Percentiles rank a stretch among this genome's conserved stretches.
Evolutionary conservation across 2,329 filamentous ascomycete genomes (phyloP).

Genomic region (Cytospora schulzeri): DNA sequence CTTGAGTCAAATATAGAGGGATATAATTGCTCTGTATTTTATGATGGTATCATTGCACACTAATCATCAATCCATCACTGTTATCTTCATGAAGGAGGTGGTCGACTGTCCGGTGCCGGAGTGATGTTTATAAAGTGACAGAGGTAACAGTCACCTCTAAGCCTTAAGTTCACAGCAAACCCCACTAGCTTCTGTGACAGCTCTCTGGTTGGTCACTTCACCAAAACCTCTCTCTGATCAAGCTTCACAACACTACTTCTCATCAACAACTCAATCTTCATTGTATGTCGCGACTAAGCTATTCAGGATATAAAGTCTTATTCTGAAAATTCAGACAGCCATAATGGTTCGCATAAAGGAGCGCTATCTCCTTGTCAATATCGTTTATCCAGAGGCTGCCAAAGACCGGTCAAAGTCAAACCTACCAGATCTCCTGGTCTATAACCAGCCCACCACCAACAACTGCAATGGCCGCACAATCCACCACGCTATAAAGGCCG

Average conservation of each 20-base stretch:
- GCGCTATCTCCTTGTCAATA: constrained; percentile 91
- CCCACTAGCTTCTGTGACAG: constrained; percentile 8
- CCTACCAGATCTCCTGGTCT: constrained; percentile 65
- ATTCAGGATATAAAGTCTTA: not conserved
- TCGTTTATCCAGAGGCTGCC: constrained; percentile 74
- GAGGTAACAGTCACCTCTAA: not conserved
- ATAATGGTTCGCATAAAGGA: constrained; percentile 95
- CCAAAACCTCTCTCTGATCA: constrained; percentile 11
- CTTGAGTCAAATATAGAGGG: too few species aligned
- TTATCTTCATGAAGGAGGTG: not conserved
- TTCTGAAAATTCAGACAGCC: not conserved
- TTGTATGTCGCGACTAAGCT: not conserved
- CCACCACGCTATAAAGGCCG: constrained; percentile 68
- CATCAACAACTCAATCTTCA: not conserved
- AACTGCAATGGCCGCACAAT: constrained; percentile 68
- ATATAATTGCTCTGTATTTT: too few species aligned
- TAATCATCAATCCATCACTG: not conserved
- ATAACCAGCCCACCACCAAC: constrained; percentile 78
- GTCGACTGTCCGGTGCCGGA: not conserved
- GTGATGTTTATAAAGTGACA: constrained; percentile 17
- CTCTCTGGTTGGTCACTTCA: constrained; percentile 9
- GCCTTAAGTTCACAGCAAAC: not conserved
- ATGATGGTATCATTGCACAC: not conserved
- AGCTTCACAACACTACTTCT: not conserved
- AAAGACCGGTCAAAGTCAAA: constrained; percentile 38